Evolutionary conservation across 495 filamentous ascomycete species (phyloP).

Genomic region (Penicillium waksmanii): DNA sequence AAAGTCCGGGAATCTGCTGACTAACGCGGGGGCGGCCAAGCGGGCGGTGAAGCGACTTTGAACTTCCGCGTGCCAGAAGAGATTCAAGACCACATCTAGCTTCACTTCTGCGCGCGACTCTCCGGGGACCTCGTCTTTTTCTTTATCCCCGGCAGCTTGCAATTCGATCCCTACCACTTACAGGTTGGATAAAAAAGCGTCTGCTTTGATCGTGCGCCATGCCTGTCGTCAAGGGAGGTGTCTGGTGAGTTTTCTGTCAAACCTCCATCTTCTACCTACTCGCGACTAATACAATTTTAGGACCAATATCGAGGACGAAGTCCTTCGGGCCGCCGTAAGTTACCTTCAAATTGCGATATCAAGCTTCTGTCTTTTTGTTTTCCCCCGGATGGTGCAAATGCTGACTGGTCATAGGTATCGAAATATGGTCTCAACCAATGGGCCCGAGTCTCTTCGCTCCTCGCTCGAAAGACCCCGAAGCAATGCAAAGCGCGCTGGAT

Average conservation of each 20-base stretch:
- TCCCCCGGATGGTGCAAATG: constrained; percentile 1
- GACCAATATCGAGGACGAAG: constrained; percentile 88
- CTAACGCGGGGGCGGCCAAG: constrained; percentile 38
- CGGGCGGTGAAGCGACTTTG: constrained; percentile 26
- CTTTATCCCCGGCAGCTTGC: constrained; percentile 20
- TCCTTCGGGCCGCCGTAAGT: constrained; percentile 82
- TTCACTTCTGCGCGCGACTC: constrained; percentile 23
- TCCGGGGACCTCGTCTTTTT: constrained; percentile 20
- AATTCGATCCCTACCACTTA: constrained; percentile 3
- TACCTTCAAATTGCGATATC: background rate
- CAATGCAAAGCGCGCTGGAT: constrained; percentile 98
- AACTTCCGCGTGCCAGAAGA: constrained; percentile 8
- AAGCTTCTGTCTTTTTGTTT: background rate
- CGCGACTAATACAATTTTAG: constrained; percentile 35
- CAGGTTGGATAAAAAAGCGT: background rate
- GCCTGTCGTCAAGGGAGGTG: constrained; percentile 98
- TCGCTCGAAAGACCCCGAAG: constrained; percentile 97
- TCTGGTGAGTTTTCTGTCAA: constrained; percentile 70
- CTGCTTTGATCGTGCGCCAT: constrained; percentile 50
- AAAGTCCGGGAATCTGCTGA: constrained; percentile 31
- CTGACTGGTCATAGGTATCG: constrained; percentile 62
- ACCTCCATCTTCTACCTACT: constrained; percentile 6
- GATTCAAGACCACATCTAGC: constrained; percentile 4
- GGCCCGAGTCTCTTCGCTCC: constrained; percentile 96
- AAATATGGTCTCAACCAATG: constrained; percentile 99